Percentiles rank a stretch among this genome's conserved stretches.
These are phyloP conservation scores for Nidula niveotomentosa DNA, from an alignment of 1,284 basidiomycete species.

Conservation along the genomic window DNA sequence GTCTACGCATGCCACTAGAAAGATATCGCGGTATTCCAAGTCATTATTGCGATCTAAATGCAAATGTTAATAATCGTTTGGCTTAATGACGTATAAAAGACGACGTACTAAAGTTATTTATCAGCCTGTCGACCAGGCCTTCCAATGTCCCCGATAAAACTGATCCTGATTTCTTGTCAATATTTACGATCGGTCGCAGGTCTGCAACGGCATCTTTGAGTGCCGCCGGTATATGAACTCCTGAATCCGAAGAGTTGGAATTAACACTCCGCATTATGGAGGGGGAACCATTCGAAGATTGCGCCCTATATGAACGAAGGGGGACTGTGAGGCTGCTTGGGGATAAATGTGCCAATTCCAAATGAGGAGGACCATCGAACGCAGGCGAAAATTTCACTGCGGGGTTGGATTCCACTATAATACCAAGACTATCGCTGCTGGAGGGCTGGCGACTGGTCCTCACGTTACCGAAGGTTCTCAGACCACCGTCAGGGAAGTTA, in stretches of 20 bases:
- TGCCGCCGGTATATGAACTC: slow-evolving; percentile 11
- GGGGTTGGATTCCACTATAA: background rate
- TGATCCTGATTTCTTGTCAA: slow-evolving; percentile 19
- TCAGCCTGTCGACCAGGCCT: slow-evolving; percentile 36
- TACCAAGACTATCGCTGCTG: background rate
- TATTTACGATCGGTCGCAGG: slow-evolving; percentile 21
- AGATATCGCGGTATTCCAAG: slow-evolving; percentile 31
- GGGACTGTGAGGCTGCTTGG: too few species aligned
- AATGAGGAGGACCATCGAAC: too few species aligned
- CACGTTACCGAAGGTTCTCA: background rate
- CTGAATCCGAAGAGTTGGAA: slow-evolving; percentile 14
- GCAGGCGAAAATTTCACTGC: too few species aligned
- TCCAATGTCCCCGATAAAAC: slow-evolving; percentile 38
- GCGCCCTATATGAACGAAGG: too few species aligned
- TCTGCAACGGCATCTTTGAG: slow-evolving; percentile 24
- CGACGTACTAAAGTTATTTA: slow-evolving; percentile 29
- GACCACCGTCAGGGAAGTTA: background rate
- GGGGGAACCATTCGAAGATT: slow-evolving; percentile 1
- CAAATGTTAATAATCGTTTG: background rate
- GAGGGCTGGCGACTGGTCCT: background rate
- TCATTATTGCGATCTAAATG: slow-evolving; percentile 27
- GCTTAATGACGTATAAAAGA: background rate
- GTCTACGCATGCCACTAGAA: slow-evolving; percentile 37
- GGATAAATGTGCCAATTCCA: too few species aligned
- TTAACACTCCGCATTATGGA: slow-evolving; percentile 9